Evolutionary conservation across 495 filamentous ascomycete genomes (phyloP).

Genomic region (Annulohypoxylon stygium): DNA sequence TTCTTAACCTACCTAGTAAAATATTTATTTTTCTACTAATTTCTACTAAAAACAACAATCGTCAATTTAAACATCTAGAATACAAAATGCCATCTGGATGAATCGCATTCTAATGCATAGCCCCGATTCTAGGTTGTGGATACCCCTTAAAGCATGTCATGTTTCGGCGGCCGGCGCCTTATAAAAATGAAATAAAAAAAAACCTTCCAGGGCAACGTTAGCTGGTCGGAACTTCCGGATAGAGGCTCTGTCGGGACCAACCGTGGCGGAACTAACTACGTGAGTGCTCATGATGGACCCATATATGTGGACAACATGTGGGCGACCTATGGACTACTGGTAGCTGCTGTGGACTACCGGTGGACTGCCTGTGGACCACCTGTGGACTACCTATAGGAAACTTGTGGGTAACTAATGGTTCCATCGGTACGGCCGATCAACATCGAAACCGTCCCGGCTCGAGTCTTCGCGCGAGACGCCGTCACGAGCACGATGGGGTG

Average conservation of each 20-base stretch:
- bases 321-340: too few relatives aligned
- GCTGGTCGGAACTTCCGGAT: conserved; percentile 27
- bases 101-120: neutral
- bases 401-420: conserved; percentile 30
- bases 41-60: too few relatives aligned
- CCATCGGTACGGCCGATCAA: conserved; percentile 41
- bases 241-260: conserved; percentile 44
- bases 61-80: neutral
- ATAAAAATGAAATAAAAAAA: conserved; percentile 17
- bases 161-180: conserved; percentile 31
- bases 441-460: conserved; percentile 18
- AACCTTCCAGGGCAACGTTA: neutral
- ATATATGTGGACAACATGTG: conserved; percentile 39
- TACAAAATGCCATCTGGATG: neutral
- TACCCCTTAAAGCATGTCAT: neutral
- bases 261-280: conserved; percentile 32
- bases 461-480: conserved; percentile 42
- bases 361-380: conserved; percentile 23
- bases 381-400: conserved; percentile 19
- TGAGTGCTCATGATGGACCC: conserved; percentile 42
- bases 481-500: conserved; percentile 45
- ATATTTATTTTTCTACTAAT: too few relatives aligned
- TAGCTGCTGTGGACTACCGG: too few relatives aligned
- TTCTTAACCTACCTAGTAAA: too few relatives aligned
- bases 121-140: conserved; percentile 16